These are phyloP conservation scores for Kuraishia hungarica DNA, from an alignment of 805 yeast genomes.

Conservation along the genomic window DNA sequence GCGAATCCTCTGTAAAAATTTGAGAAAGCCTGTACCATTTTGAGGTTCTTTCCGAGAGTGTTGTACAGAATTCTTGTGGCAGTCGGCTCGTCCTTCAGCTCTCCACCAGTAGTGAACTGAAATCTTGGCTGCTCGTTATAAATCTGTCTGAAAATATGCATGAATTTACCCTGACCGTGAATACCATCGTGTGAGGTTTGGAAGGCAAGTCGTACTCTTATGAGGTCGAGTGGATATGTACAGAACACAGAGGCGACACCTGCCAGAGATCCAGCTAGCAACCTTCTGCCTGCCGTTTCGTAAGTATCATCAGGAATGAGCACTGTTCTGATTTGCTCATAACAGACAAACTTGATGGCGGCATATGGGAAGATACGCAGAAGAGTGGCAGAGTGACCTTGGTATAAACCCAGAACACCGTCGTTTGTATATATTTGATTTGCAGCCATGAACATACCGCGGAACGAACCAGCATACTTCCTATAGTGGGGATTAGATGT, in stretches of 20 bases:
- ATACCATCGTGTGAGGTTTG: conserved; percentile 43
- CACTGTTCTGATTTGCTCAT: conserved; percentile 80
- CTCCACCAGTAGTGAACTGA: conserved; percentile 19
- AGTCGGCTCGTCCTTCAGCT: conserved; percentile 19
- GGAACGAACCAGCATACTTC: conserved; percentile 70
- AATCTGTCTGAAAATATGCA: conserved; percentile 19
- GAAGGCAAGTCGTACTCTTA: conserved; percentile 88
- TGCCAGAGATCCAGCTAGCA: conserved; percentile 83
- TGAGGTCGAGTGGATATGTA: conserved; percentile 87
- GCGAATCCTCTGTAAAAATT: conserved; percentile 92
- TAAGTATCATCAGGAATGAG: conserved; percentile 66
- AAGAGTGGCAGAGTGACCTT: conserved; percentile 93
- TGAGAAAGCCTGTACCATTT: conserved; percentile 26
- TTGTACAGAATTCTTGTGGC: conserved; percentile 19
- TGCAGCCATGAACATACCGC: conserved; percentile 71
- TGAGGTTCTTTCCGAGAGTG: conserved; percentile 26
- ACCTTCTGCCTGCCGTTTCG: conserved; percentile 76
- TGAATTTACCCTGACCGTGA: conserved; percentile 21
- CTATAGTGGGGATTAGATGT: conserved; percentile 87
- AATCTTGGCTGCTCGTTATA: conserved; percentile 25
- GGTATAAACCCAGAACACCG: conserved; percentile 77
- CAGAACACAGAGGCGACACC: conserved; percentile 81
- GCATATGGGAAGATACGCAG: conserved; percentile 93
- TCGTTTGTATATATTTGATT: conserved; percentile 54
- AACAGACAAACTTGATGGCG: conserved; percentile 91